A percentile compares a stretch with the other conserved stretches of the same genome.
Evolutionary conservation across 2,329 filamentous ascomycete species (phyloP).

Genomic region (Xylaria sp.): DNA sequence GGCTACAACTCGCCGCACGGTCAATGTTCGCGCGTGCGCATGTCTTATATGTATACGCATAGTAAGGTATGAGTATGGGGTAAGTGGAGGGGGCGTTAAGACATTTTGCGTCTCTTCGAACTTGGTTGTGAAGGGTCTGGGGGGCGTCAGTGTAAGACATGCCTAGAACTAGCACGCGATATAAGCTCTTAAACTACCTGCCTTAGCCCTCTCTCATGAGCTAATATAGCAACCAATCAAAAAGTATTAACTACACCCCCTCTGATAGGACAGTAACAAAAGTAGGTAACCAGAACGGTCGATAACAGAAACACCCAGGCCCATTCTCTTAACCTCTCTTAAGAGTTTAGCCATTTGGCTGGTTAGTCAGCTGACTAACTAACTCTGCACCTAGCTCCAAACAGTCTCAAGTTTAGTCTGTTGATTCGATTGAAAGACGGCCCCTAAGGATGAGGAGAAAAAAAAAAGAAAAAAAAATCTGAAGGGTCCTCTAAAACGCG

Average conservation of each 20-base stretch:
- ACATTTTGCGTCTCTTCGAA: neutral
- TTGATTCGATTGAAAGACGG: neutral
- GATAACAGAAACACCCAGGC: neutral
- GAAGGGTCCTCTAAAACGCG: no score
- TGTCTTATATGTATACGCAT: neutral
- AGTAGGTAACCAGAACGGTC: neutral
- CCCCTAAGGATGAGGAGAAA: neutral
- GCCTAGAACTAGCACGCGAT: neutral
- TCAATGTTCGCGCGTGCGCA: neutral
- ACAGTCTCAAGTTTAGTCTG: neutral
- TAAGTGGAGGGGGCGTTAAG: neutral
- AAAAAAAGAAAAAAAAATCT: no score
- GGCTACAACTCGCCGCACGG: neutral
- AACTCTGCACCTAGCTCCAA: neutral
- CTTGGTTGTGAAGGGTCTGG: neutral
- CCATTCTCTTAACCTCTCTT: neutral
- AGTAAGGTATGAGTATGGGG: neutral
- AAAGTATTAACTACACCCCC: neutral
- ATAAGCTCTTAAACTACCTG: neutral
- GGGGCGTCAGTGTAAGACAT: neutral
- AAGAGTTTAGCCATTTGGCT: neutral
- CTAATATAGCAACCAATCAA: neutral
- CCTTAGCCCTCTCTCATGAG: neutral
- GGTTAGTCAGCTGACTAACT: constrained; percentile 1
- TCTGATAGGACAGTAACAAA: neutral